These are phyloP conservation scores for Collybiopsis confluens DNA, from an alignment of 768 basidiomycete species.

Conservation along the genomic window DNA sequence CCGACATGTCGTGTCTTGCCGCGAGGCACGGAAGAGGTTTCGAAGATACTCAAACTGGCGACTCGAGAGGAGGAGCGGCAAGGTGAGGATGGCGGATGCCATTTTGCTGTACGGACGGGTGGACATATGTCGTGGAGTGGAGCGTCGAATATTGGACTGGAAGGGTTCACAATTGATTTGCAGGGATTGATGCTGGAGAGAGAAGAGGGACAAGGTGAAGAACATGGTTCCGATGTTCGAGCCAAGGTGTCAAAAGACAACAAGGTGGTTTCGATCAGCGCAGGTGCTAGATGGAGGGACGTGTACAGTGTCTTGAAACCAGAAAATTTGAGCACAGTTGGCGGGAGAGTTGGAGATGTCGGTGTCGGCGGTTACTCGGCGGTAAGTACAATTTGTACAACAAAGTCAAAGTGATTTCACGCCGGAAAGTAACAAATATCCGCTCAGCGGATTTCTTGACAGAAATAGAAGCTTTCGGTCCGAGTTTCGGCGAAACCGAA, in stretches of 20 bases:
- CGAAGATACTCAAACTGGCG: background rate
- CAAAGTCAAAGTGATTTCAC: too few relatives aligned
- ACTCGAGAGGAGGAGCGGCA: too few relatives aligned
- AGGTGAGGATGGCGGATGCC: too few relatives aligned
- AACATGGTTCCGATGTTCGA: too few relatives aligned
- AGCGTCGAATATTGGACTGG: background rate
- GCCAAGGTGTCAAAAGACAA: background rate
- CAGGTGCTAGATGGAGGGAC: background rate
- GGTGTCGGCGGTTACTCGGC: background rate
- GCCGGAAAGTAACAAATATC: too few relatives aligned
- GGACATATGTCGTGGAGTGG: background rate
- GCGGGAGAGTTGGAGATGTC: background rate
- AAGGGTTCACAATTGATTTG: background rate
- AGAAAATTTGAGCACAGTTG: background rate
- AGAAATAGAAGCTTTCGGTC: background rate
- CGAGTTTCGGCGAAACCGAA: background rate
- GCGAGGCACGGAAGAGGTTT: too few relatives aligned
- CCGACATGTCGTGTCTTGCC: background rate
- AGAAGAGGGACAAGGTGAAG: too few relatives aligned
- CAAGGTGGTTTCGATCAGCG: background rate
- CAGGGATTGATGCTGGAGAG: too few relatives aligned
- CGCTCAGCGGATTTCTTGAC: too few relatives aligned
- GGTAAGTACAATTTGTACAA: too few relatives aligned
- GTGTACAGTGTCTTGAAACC: background rate
- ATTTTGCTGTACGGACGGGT: background rate